Percentiles rank a stretch among this genome's conserved stretches.
Evolutionary conservation across 306 rosid species (phyloP).

Genomic region (Gastrolobium bilobum): DNA sequence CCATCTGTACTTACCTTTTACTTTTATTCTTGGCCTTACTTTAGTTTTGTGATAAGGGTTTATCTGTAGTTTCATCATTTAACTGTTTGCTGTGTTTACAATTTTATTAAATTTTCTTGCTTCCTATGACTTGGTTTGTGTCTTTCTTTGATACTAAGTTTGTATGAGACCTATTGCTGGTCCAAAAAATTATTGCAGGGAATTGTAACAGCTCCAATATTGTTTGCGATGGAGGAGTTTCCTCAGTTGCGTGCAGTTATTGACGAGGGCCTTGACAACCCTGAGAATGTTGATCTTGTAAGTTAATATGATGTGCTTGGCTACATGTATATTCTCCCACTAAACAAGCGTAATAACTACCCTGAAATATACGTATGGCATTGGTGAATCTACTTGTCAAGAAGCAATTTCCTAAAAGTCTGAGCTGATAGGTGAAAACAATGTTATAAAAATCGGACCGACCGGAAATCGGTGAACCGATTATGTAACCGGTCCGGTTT

Average conservation of each 20-base stretch:
- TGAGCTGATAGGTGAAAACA: neutral
- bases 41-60: no score
- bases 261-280: conserved; percentile 79
- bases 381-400: no score
- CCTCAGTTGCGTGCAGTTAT: conserved; percentile 82
- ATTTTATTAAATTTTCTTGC: neutral
- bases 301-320: conserved; percentile 52
- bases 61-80: neutral
- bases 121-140: neutral
- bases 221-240: conserved; percentile 97
- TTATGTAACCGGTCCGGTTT: no score
- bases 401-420: no score
- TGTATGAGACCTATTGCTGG: neutral
- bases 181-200: conserved; percentile 68
- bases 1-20: no score
- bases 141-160: neutral
- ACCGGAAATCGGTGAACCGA: no score
- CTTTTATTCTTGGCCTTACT: no score
- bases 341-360: conserved; percentile 23
- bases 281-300: conserved; percentile 78
- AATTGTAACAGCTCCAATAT: conserved; percentile 88
- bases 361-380: neutral
- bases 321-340: conserved; percentile 29
- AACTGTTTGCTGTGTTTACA: neutral
- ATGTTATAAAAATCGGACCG: no score